These are phyloP conservation scores for Penicillium fuscoglaucum DNA, from an alignment of 2,329 filamentous ascomycete genomes.

Conservation along the genomic window DNA sequence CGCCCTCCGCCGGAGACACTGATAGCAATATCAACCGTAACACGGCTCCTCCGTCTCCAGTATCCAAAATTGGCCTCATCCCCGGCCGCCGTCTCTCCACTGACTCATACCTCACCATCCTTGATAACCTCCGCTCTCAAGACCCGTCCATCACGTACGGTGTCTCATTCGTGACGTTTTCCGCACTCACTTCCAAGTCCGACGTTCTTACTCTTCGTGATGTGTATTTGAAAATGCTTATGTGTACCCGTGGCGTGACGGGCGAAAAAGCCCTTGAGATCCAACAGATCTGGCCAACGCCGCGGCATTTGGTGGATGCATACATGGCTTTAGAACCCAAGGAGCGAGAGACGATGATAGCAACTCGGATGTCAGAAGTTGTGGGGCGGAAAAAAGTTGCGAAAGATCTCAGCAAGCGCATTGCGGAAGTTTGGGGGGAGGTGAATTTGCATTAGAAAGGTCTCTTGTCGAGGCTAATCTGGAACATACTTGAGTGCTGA, in stretches of 20 bases:
- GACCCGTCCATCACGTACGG: slow-evolving; percentile 54
- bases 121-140: slow-evolving; percentile 59
- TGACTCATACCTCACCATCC: slow-evolving; percentile 65
- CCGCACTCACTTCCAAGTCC: slow-evolving; percentile 71
- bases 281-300: slow-evolving; percentile 75
- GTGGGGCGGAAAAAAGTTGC: slow-evolving; percentile 69
- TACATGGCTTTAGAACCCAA: slow-evolving; percentile 58
- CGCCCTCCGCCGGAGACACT: not conserved
- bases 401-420: slow-evolving; percentile 64
- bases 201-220: slow-evolving; percentile 72
- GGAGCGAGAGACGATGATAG: slow-evolving; percentile 62
- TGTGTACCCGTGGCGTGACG: slow-evolving; percentile 74
- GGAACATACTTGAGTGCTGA: not conserved
- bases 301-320: slow-evolving; percentile 68
- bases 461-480: not conserved
- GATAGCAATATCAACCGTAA: slow-evolving; percentile 24
- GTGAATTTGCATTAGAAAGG: slow-evolving; percentile 13
- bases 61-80: slow-evolving; percentile 51
- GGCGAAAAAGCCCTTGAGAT: slow-evolving; percentile 79
- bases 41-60: slow-evolving; percentile 41
- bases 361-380: slow-evolving; percentile 55
- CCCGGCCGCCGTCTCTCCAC: slow-evolving; percentile 60
- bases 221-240: slow-evolving; percentile 79
- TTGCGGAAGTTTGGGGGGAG: slow-evolving; percentile 70
- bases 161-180: slow-evolving; percentile 71